These are phyloP conservation scores for Lachnellula subtilissima DNA, from an alignment of 2,329 filamentous ascomycete genomes.

Conservation along the genomic window DNA sequence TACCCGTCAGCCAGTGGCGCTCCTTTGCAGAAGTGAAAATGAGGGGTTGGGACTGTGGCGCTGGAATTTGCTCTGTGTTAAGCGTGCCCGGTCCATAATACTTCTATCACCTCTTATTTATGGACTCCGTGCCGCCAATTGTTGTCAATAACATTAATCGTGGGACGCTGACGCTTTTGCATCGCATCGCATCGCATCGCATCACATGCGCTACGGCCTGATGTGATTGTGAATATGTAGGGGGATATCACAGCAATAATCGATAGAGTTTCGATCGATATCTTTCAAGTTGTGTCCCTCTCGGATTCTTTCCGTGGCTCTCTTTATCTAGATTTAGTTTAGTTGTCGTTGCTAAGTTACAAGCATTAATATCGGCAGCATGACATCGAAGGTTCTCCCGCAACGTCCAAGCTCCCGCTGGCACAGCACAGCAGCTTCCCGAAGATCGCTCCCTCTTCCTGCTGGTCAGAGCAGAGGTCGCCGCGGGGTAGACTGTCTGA, in stretches of 20 bases:
- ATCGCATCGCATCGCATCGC: background rate
- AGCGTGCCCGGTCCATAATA: constrained; percentile 14
- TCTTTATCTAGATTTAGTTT: constrained; percentile 17
- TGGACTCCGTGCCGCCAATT: background rate
- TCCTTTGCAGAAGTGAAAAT: constrained; percentile 2
- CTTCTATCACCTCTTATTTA: constrained; percentile 4
- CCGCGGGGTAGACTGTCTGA: constrained; percentile 10
- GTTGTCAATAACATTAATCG: constrained; percentile 5
- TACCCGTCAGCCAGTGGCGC: constrained; percentile 6
- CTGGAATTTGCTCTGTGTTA: constrained; percentile 8
- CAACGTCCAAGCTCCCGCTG: constrained; percentile 21
- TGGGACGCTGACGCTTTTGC: background rate
- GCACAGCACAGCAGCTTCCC: constrained; percentile 16
- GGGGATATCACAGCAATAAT: constrained; percentile 8
- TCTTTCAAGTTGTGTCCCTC: constrained; percentile 2
- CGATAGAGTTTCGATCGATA: constrained; percentile 3
- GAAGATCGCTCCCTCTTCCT: constrained; percentile 16
- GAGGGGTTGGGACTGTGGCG: constrained; percentile 23
- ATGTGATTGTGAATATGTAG: constrained; percentile 13
- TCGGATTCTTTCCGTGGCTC: constrained; percentile 18
- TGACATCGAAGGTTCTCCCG: constrained; percentile 25
- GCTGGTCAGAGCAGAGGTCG: constrained; percentile 16
- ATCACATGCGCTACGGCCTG: constrained; percentile 5
- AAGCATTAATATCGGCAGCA: constrained; percentile 17
- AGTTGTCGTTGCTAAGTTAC: constrained; percentile 8